A percentile compares a stretch with the other conserved stretches of the same genome.
These are phyloP conservation scores for Aphanomyces astaci DNA, from an alignment of 352 stramenopile genomes.

Conservation along the genomic window DNA sequence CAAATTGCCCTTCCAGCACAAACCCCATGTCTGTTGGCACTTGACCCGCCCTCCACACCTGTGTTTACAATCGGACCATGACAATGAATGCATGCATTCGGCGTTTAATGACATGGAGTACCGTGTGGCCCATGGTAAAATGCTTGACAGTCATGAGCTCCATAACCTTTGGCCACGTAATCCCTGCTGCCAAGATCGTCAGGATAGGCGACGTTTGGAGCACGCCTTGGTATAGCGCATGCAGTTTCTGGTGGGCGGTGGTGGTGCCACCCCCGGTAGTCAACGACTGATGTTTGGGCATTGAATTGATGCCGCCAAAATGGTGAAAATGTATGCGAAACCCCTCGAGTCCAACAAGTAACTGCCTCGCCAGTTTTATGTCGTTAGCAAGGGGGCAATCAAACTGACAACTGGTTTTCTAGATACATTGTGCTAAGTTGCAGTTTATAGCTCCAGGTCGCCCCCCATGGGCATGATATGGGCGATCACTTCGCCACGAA, in stretches of 20 bases:
- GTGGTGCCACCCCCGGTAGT: not conserved
- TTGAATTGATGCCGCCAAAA: too few relatives aligned
- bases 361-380: too few relatives aligned
- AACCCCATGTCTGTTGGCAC: constrained; percentile 9
- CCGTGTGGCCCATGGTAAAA: constrained; percentile 9
- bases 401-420: too few relatives aligned
- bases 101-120: not conserved
- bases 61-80: too few relatives aligned
- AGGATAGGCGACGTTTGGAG: not conserved
- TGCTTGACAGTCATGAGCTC: not conserved
- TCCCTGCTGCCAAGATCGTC: not conserved
- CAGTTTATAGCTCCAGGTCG: not conserved
- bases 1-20: constrained; percentile 16
- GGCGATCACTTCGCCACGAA: constrained; percentile 33
- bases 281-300: too few relatives aligned
- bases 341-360: not conserved
- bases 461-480: not conserved
- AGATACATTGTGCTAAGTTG: too few relatives aligned
- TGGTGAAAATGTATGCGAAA: not conserved
- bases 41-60: not conserved
- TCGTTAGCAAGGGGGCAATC: too few relatives aligned
- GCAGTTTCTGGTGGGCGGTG: not conserved
- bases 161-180: constrained; percentile 17
- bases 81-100: not conserved
- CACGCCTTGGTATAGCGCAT: not conserved